These are phyloP conservation scores for Ramalina intermedia DNA, from an alignment of 495 filamentous ascomycete species.

Conservation along the genomic window DNA sequence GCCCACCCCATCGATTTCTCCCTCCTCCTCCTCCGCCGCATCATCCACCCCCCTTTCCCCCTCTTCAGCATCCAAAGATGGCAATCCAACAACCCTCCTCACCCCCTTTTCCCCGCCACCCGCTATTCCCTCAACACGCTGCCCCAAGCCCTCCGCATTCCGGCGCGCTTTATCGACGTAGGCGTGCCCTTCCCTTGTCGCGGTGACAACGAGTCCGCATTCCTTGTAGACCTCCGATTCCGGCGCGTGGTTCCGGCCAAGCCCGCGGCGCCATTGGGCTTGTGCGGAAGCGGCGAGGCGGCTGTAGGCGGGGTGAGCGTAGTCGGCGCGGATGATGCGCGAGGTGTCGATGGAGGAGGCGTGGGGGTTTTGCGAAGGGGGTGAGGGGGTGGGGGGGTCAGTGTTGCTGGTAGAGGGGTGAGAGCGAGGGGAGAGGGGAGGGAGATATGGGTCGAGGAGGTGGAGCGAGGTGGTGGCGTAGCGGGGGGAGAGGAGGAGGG, in stretches of 20 bases:
- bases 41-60: conserved; percentile 11
- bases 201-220: conserved; percentile 55
- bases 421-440: conserved; percentile 38
- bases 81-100: not conserved
- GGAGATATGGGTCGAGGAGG: conserved; percentile 46
- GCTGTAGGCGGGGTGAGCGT: conserved; percentile 58
- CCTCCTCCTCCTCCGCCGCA: conserved; percentile 36
- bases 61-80: not conserved
- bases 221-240: conserved; percentile 48
- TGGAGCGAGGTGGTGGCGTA: conserved; percentile 46
- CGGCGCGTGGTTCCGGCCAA: not conserved
- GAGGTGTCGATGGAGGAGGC: conserved; percentile 61
- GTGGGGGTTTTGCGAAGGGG: conserved; percentile 33
- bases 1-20: conserved; percentile 33
- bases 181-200: conserved; percentile 34
- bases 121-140: conserved; percentile 34
- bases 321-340: conserved; percentile 72
- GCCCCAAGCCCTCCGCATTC: conserved; percentile 12
- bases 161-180: conserved; percentile 46
- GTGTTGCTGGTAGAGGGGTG: not conserved
- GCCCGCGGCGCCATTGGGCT: conserved; percentile 43
- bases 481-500: conserved; percentile 39
- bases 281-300: conserved; percentile 54
- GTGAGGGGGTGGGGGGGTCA: not conserved
- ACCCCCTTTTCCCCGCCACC: conserved; percentile 23